Conservation (phyloP, 805 yeast species). For the Saturnispora serradocipensis region DNA sequence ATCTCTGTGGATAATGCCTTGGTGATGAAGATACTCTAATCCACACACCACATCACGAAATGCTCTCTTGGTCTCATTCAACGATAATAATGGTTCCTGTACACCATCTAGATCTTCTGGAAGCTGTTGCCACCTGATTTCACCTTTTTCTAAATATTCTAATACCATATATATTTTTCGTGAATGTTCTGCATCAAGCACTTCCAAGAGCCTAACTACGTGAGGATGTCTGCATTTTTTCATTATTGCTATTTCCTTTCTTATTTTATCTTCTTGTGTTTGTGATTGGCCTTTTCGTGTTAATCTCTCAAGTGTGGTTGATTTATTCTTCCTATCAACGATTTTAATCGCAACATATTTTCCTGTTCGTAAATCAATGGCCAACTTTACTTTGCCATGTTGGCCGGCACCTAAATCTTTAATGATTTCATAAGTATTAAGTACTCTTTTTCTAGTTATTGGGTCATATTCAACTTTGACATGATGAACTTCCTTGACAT, state of each 20-base stretch:
- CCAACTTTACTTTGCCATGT: conserved; percentile 96
- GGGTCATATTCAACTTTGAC: conserved; percentile 87
- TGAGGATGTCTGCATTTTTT: conserved; percentile 88
- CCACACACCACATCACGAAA: conserved; percentile 82
- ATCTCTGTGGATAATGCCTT: conserved; percentile 90
- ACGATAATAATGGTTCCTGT: conserved; percentile 55
- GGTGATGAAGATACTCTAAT: conserved; percentile 80
- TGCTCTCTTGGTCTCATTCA: conserved; percentile 58
- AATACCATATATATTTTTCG: conserved; percentile 83
- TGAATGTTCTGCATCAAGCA: conserved; percentile 75
- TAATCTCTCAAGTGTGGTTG: conserved; percentile 32
- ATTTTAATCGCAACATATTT: conserved; percentile 88
- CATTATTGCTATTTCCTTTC: conserved; percentile 87
- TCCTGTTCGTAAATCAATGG: conserved; percentile 54
- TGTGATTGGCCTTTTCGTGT: conserved; percentile 22
- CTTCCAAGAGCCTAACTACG: conserved; percentile 80
- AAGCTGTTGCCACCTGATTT: conserved; percentile 67
- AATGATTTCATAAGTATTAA: conserved; percentile 84
- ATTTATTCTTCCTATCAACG: conserved; percentile 62
- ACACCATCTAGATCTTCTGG: conserved; percentile 18
- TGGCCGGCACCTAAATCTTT: conserved; percentile 91
- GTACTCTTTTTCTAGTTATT: conserved; percentile 62
- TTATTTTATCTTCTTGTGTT: conserved; percentile 58
- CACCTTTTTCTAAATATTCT: conserved; percentile 87
- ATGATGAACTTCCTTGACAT: conserved; percentile 74